Evolutionary conservation across 164 flowering plant genomes (phyloP).

Genomic region (Piper longum): DNA sequence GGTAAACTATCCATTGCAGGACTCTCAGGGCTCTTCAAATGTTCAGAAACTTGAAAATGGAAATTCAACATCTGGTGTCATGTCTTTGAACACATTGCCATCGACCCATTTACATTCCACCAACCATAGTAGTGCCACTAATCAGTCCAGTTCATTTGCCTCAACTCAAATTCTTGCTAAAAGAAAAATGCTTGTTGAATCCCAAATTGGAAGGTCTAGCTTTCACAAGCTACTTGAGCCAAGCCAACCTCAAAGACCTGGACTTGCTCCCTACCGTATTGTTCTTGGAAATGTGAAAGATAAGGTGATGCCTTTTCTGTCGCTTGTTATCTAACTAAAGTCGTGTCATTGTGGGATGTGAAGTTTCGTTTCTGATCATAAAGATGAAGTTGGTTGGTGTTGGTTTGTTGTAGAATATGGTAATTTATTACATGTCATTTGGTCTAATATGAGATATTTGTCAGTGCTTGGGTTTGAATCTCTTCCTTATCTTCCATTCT

Average conservation of each 20-base stretch:
- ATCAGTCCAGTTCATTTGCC: constrained; percentile 26
- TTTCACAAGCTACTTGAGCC: constrained; percentile 91
- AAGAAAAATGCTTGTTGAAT: constrained; percentile 63
- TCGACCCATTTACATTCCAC: constrained; percentile 20
- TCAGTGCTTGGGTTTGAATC: background rate
- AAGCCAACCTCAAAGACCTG: constrained; percentile 51
- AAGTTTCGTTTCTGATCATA: background rate
- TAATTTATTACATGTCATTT: too few species aligned
- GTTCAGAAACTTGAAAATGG: constrained; percentile 24
- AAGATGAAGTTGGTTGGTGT: background rate
- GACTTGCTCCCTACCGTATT: constrained; percentile 77
- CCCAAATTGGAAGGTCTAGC: constrained; percentile 71
- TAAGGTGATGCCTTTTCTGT: constrained; percentile 32
- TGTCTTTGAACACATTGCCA: constrained; percentile 5
- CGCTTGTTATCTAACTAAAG: background rate
- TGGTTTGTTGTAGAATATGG: background rate
- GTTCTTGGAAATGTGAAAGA: constrained; percentile 77
- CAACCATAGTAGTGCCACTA: constrained; percentile 11
- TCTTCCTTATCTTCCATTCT: too few species aligned
- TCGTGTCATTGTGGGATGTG: background rate
- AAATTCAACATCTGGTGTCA: constrained; percentile 7
- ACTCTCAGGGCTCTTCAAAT: constrained; percentile 14
- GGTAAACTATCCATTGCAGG: constrained; percentile 15
- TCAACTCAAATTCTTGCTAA: constrained; percentile 53
- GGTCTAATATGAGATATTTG: too few species aligned